Evolutionary conservation across 805 yeast species (phyloP).

Genomic region (Pichia rugopelliculosa): DNA sequence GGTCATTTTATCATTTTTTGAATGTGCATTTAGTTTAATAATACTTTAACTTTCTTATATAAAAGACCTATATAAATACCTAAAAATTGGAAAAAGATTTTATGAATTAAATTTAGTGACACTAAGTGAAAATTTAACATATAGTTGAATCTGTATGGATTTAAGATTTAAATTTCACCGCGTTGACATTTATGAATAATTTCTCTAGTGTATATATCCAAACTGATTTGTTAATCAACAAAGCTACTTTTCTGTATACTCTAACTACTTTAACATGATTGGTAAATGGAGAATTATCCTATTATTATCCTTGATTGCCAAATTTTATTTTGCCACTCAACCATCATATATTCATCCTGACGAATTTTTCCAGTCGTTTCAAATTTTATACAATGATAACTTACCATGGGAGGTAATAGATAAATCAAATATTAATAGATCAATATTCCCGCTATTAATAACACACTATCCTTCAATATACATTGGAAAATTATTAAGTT

Average conservation of each 20-base stretch:
- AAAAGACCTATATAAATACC: no score
- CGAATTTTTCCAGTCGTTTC: slow-evolving; percentile 91
- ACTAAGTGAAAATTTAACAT: no score
- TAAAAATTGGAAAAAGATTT: no score
- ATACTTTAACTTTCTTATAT: not conserved
- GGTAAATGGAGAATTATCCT: slow-evolving; percentile 39
- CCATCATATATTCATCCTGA: slow-evolving; percentile 94
- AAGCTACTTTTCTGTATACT: no score
- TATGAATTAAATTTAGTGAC: no score
- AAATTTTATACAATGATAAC: slow-evolving; percentile 49
- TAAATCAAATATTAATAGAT: slow-evolving; percentile 50
- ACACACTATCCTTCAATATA: slow-evolving; percentile 61
- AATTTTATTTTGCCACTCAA: slow-evolving; percentile 54
- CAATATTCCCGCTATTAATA: slow-evolving; percentile 59
- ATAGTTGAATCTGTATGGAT: no score
- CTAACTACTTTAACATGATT: not conserved
- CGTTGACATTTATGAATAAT: not conserved
- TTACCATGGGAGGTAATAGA: slow-evolving; percentile 80
- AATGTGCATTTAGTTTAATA: not conserved
- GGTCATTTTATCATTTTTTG: not conserved
- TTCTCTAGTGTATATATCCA: no score
- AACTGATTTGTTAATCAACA: not conserved
- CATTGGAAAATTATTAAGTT: slow-evolving; percentile 26
- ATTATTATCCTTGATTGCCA: slow-evolving; percentile 35
- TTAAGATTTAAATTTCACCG: not conserved